Conservation (phyloP, 2,329 filamentous ascomycete genomes). For the Apiospora koreana region DNA sequence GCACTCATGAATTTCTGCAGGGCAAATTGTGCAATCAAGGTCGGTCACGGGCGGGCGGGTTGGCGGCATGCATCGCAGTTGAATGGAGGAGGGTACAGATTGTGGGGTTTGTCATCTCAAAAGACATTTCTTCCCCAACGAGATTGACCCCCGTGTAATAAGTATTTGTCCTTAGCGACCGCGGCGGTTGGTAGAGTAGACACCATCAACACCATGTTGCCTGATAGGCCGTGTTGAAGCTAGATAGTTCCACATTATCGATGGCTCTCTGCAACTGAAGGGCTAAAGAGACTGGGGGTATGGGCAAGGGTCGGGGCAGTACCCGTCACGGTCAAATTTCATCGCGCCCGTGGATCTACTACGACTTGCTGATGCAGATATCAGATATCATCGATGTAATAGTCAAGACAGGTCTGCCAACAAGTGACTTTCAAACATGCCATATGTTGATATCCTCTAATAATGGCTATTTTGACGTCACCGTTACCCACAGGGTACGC, state of each 20-base stretch:
- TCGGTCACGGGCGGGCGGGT: not conserved
- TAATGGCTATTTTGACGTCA: not conserved
- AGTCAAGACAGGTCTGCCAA: not conserved
- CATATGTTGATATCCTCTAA: no score
- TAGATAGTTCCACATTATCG: not conserved
- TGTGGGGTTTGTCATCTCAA: conserved; percentile 7
- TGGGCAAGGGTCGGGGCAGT: not conserved
- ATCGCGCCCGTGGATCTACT: not conserved
- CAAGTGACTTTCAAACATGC: not conserved
- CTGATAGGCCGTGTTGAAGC: not conserved
- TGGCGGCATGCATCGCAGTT: not conserved
- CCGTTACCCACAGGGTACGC: not conserved
- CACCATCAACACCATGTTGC: not conserved
- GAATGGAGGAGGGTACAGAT: not conserved
- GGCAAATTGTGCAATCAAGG: not conserved
- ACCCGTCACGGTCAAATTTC: conserved; percentile 1
- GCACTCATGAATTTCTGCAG: conserved; percentile 1
- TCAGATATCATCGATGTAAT: not conserved
- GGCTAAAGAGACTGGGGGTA: not conserved
- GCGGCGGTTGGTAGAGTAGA: conserved; percentile 1
- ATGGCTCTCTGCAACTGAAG: not conserved
- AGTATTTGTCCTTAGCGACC: conserved; percentile 2
- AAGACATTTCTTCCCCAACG: not conserved
- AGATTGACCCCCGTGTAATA: conserved; percentile 3
- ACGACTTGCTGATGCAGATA: not conserved